Conservation (phyloP, 305 asterid species). For the Rubia balearica region DNA sequence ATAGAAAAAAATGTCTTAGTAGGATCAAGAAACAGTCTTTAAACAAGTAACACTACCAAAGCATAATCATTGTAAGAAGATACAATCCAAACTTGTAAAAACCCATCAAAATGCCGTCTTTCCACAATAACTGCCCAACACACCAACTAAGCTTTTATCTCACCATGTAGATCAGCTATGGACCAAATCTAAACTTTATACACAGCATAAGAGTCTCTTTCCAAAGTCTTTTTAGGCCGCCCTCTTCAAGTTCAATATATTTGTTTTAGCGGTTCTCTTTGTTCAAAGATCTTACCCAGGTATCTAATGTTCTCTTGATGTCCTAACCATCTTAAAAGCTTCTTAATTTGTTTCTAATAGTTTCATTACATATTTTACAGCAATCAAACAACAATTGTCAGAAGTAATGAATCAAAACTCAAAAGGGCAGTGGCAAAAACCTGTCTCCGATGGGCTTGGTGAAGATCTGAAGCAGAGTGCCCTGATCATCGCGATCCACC, state of each 20-base stretch:
- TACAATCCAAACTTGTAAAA: not conserved
- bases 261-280: too few relatives aligned
- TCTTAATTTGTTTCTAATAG: too few relatives aligned
- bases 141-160: too few relatives aligned
- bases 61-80: not conserved
- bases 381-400: not conserved
- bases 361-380: too few relatives aligned
- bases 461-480: conserved; percentile 91
- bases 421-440: conserved; percentile 27
- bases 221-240: too few relatives aligned
- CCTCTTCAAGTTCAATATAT: too few relatives aligned
- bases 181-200: too few relatives aligned
- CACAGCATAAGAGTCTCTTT: not conserved
- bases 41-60: not conserved
- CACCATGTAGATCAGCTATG: too few relatives aligned
- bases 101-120: not conserved
- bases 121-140: not conserved
- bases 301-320: too few relatives aligned
- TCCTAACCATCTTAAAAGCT: too few relatives aligned
- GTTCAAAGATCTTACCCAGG: too few relatives aligned
- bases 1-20: too few relatives aligned
- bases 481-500: conserved; percentile 95
- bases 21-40: not conserved
- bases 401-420: not conserved
- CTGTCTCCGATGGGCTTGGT: conserved; percentile 95